Evolutionary conservation across 169 alveolate genomes (phyloP).

Genomic region (Ichthyophthirius multifiliis): DNA sequence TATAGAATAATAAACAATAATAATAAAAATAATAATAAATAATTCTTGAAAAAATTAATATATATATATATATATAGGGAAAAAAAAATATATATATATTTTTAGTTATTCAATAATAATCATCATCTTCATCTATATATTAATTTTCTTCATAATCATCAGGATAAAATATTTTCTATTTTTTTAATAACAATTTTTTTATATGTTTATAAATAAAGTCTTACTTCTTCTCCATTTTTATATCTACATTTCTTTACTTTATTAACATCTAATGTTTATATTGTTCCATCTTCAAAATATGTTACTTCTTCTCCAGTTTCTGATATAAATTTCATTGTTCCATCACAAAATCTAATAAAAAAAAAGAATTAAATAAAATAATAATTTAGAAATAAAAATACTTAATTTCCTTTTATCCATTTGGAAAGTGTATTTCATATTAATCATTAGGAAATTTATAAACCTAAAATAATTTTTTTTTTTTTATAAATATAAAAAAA

Average conservation of each 20-base stretch:
- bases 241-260: conserved; percentile 64
- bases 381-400: not conserved
- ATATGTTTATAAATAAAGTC: not conserved
- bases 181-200: no score
- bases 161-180: no score
- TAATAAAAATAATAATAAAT: no score
- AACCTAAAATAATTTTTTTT: not conserved
- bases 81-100: no score
- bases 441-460: conserved; percentile 72
- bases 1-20: no score
- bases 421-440: conserved; percentile 72
- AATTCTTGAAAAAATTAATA: no score
- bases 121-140: no score
- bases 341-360: conserved; percentile 64
- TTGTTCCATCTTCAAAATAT: conserved; percentile 71
- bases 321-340: conserved; percentile 60
- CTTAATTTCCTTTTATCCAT: conserved; percentile 73
- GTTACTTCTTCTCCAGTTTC: conserved; percentile 75
- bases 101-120: no score
- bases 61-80: no score
- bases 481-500: not conserved
- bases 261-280: conserved; percentile 57
- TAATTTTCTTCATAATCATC: no score
- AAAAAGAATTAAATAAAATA: not conserved
- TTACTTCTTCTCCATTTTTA: conserved; percentile 69